Evolutionary conservation across 345 rosid genomes (phyloP).

Genomic region (Erysimum cheiranthoides): DNA sequence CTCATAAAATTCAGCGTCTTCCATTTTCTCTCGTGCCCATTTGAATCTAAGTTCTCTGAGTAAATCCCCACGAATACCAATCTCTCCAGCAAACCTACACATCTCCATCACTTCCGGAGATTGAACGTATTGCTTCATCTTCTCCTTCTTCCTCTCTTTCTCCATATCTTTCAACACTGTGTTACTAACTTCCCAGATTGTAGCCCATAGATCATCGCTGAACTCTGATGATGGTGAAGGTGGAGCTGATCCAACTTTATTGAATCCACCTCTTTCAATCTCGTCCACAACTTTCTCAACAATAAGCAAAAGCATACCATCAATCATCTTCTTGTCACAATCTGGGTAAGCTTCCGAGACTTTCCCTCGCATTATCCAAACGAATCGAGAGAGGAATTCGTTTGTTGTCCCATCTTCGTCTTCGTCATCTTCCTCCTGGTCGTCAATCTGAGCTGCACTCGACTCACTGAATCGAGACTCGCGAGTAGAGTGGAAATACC

Average conservation of each 20-base stretch:
- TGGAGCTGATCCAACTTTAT: constrained; percentile 47
- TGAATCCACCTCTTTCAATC: constrained; percentile 69
- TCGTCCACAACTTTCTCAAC: constrained; percentile 72
- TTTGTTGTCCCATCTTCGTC: constrained; percentile 65
- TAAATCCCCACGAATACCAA: constrained; percentile 87
- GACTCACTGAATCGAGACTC: constrained; percentile 44
- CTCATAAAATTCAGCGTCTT: constrained; percentile 75
- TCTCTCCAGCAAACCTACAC: constrained; percentile 88
- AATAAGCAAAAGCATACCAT: constrained; percentile 78
- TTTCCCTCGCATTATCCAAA: constrained; percentile 82
- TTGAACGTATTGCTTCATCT: constrained; percentile 77
- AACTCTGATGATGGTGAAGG: constrained; percentile 51
- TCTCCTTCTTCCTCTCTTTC: constrained; percentile 81
- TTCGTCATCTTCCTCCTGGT: constrained; percentile 53
- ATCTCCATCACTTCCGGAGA: constrained; percentile 77
- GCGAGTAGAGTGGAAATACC: constrained; percentile 52
- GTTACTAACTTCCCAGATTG: constrained; percentile 82
- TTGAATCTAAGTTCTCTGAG: constrained; percentile 88
- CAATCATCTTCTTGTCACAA: constrained; percentile 61
- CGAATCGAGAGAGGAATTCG: constrained; percentile 84
- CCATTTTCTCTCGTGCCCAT: constrained; percentile 92
- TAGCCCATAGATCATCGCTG: constrained; percentile 80
- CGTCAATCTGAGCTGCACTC: constrained; percentile 37
- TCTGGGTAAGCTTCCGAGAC: constrained; percentile 64
- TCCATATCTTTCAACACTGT: constrained; percentile 85